A percentile compares a stretch with the other conserved stretches of the same genome.
Evolutionary conservation across 768 basidiomycete genomes (phyloP).

Genomic region (Astraeus odoratus): DNA sequence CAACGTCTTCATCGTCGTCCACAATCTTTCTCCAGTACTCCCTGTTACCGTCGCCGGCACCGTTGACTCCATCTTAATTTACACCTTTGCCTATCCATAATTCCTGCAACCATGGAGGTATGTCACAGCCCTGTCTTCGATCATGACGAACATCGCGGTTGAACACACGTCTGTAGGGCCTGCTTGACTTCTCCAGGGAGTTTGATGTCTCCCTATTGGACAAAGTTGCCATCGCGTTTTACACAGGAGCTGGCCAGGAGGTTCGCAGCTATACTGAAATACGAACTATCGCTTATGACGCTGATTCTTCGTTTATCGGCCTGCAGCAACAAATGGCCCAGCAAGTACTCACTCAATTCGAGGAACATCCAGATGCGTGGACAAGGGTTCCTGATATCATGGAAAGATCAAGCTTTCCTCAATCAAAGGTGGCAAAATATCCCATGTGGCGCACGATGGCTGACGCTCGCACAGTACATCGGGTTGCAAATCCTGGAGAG

Average conservation of each 20-base stretch:
- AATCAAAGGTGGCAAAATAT: slow-evolving; percentile 59
- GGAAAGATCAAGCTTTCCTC: slow-evolving; percentile 75
- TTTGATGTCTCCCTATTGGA: slow-evolving; percentile 92
- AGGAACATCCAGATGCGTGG: slow-evolving; percentile 96
- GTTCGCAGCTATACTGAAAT: slow-evolving; percentile 37
- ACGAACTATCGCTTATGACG: not conserved
- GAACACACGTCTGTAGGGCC: slow-evolving; percentile 41
- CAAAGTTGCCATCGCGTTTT: slow-evolving; percentile 89
- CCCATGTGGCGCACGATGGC: slow-evolving; percentile 1
- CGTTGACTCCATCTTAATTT: slow-evolving; percentile 1
- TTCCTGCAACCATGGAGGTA: slow-evolving; percentile 32
- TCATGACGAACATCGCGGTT: not conserved
- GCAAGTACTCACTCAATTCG: slow-evolving; percentile 89
- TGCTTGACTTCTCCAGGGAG: slow-evolving; percentile 90
- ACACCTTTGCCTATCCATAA: slow-evolving; percentile 5
- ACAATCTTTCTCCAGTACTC: slow-evolving; percentile 7
- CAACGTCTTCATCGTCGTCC: slow-evolving; percentile 21
- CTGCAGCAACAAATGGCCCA: slow-evolving; percentile 91
- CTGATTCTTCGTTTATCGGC: slow-evolving; percentile 7
- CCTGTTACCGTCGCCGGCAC: slow-evolving; percentile 9
- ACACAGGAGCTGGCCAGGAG: slow-evolving; percentile 77
- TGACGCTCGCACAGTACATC: slow-evolving; percentile 61
- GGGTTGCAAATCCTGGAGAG: slow-evolving; percentile 96
- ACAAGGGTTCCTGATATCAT: slow-evolving; percentile 93
- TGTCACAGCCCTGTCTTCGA: slow-evolving; percentile 6